phyloP scores from a whole-genome alignment of 2,329 filamentous ascomycete genomes.

The Capronia americana region DNA sequence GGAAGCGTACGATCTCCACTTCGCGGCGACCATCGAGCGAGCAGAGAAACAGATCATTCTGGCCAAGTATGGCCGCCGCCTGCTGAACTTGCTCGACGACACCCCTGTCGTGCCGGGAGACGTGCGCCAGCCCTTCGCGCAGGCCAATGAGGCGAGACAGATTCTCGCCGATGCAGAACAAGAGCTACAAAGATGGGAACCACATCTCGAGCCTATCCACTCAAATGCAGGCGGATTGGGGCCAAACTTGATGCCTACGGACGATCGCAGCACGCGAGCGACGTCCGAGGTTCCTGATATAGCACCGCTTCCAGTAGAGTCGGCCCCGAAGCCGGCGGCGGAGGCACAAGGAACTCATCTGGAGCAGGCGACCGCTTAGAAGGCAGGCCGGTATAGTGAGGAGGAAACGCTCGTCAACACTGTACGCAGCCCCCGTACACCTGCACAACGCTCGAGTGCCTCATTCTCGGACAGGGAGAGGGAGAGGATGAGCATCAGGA shows the following conservation, averaged over 20 bases:
- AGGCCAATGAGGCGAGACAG: conserved; percentile 73
- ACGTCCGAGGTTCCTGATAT: conserved; percentile 31
- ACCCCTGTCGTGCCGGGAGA: conserved; percentile 89
- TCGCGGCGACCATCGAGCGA: conserved; percentile 89
- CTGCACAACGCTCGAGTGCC: neutral
- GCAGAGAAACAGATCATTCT: conserved; percentile 97
- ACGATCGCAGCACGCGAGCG: conserved; percentile 31
- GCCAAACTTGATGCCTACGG: conserved; percentile 46
- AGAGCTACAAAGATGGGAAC: conserved; percentile 77
- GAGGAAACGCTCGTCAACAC: conserved; percentile 17
- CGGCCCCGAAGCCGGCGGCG: conserved; percentile 26
- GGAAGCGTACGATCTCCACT: conserved; percentile 88
- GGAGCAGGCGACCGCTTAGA: conserved; percentile 38
- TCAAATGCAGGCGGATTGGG: conserved; percentile 58
- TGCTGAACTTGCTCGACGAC: conserved; percentile 87
- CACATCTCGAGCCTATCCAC: conserved; percentile 61
- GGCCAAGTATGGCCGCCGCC: conserved; percentile 84
- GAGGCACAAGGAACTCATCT: conserved; percentile 36
- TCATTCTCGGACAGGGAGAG: conserved; percentile 16
- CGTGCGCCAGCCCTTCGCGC: conserved; percentile 69
- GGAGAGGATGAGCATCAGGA: conserved; percentile 19
- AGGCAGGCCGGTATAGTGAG: conserved; percentile 30
- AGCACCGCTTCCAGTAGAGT: conserved; percentile 1
- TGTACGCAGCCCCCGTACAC: neutral
- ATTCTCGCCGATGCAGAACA: conserved; percentile 92